phyloP scores from a whole-genome alignment of 2,329 filamentous ascomycete species.

The Leptosphaerulina australis region DNA sequence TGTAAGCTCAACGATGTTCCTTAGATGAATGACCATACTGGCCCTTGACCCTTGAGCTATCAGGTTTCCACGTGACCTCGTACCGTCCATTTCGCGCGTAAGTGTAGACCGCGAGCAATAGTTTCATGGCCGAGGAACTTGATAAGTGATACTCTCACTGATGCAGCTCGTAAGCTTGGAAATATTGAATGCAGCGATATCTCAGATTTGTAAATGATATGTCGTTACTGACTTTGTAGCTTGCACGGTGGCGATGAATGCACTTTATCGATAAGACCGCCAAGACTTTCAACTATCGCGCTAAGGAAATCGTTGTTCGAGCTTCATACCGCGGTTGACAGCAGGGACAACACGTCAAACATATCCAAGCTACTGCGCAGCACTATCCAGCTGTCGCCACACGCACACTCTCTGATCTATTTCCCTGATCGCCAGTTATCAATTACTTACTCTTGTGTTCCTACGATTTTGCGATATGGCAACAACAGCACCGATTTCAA shows the following conservation, averaged over 20 bases:
- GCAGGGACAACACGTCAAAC: background rate
- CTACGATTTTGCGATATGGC: constrained; percentile 25
- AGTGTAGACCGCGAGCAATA: too few relatives aligned
- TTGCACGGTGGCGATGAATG: background rate
- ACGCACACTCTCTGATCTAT: background rate
- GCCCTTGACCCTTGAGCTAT: too few relatives aligned
- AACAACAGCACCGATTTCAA: constrained; percentile 26
- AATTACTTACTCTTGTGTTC: background rate
- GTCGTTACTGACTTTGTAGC: background rate
- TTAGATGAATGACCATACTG: too few relatives aligned
- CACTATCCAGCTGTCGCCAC: background rate
- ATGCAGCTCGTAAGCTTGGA: background rate
- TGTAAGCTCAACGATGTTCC: too few relatives aligned
- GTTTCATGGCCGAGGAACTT: too few relatives aligned
- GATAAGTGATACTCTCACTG: too few relatives aligned
- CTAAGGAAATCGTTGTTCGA: constrained; percentile 21
- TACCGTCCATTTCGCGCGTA: too few relatives aligned
- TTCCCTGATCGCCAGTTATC: background rate
- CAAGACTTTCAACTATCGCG: constrained; percentile 11
- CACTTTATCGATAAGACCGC: constrained; percentile 12
- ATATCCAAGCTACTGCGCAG: background rate
- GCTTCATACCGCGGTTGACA: constrained; percentile 6
- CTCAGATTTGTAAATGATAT: background rate
- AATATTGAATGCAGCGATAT: background rate
- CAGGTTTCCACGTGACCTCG: too few relatives aligned